Evolutionary conservation across 2,329 filamentous ascomycete species (phyloP).

Genomic region (Penicillium sp.): DNA sequence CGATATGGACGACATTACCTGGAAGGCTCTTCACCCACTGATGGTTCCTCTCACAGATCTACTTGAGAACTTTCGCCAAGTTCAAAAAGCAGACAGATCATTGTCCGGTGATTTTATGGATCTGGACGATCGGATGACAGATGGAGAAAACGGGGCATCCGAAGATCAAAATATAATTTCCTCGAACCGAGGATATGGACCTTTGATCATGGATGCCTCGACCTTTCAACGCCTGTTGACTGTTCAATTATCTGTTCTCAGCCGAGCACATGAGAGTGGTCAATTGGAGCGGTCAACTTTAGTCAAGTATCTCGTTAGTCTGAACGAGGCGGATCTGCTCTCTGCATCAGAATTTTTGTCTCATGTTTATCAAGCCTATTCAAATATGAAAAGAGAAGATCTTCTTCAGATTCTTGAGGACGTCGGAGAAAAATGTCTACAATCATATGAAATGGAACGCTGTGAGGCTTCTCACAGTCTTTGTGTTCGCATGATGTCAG

Average conservation of each 20-base stretch:
- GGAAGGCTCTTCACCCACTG: conserved; percentile 31
- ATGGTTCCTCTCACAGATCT: conserved; percentile 33
- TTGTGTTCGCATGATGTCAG: conserved; percentile 70
- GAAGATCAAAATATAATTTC: conserved; percentile 30
- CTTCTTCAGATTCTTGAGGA: conserved; percentile 52
- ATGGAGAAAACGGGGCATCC: conserved; percentile 26
- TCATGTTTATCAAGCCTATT: conserved; percentile 35
- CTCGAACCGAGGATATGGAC: conserved; percentile 37
- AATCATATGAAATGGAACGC: conserved; percentile 65
- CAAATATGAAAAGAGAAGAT: conserved; percentile 37
- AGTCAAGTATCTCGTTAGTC: conserved; percentile 41
- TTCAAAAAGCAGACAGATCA: conserved; percentile 19
- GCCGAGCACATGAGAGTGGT: conserved; percentile 18
- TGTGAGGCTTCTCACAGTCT: conserved; percentile 74
- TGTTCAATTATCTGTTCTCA: conserved; percentile 38
- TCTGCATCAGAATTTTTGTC: conserved; percentile 37
- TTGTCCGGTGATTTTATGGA: conserved; percentile 46
- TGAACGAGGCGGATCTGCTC: conserved; percentile 45
- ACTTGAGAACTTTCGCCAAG: conserved; percentile 34
- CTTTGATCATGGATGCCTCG: conserved; percentile 35
- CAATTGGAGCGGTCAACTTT: conserved; percentile 16
- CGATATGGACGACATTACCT: conserved; percentile 23
- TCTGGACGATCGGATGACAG: conserved; percentile 44
- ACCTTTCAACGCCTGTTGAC: conserved; percentile 44
- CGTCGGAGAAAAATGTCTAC: conserved; percentile 54